Conservation (phyloP, 805 yeast species). For the Saturnispora gosingensis region DNA sequence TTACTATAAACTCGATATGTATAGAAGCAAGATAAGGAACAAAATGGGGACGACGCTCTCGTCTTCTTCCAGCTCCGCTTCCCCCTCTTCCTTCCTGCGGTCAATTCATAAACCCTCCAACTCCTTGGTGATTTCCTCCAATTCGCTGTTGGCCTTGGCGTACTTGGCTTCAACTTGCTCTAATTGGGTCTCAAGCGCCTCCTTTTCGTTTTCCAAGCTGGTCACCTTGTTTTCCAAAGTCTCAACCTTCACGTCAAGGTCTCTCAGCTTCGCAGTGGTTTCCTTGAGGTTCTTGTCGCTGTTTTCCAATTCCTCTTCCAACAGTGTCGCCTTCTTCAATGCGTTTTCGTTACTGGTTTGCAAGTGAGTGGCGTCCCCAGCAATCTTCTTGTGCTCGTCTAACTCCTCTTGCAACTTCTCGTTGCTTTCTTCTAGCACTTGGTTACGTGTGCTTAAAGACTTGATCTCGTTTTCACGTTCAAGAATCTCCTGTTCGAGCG, state of each 20-base stretch:
- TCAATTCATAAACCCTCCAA: slow-evolving; percentile 57
- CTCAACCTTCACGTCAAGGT: slow-evolving; percentile 92
- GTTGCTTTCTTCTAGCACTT: slow-evolving; percentile 72
- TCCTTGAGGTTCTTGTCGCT: slow-evolving; percentile 87
- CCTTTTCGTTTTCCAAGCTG: slow-evolving; percentile 87
- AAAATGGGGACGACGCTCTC: background rate
- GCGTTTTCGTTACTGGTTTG: slow-evolving; percentile 85
- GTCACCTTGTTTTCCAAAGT: slow-evolving; percentile 90
- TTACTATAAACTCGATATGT: background rate
- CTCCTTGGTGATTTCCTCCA: slow-evolving; percentile 95
- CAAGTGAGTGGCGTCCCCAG: slow-evolving; percentile 84
- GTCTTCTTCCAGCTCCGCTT: background rate
- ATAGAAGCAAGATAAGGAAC: background rate
- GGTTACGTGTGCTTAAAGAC: slow-evolving; percentile 85
- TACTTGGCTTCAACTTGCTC: slow-evolving; percentile 82
- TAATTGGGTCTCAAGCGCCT: slow-evolving; percentile 79
- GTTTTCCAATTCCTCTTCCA: slow-evolving; percentile 86
- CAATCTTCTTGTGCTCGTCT: slow-evolving; percentile 69
- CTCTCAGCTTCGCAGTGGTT: slow-evolving; percentile 89
- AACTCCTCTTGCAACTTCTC: slow-evolving; percentile 72
- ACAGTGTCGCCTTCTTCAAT: slow-evolving; percentile 78
- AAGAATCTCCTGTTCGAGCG: slow-evolving; percentile 81
- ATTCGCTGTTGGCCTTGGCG: slow-evolving; percentile 78
- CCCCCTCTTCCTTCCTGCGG: background rate
- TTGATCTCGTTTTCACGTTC: slow-evolving; percentile 95